A percentile compares a stretch with the other conserved stretches of the same genome.
Evolutionary conservation across 306 rosid genomes (phyloP).

Genomic region (Inga oerstediana): DNA sequence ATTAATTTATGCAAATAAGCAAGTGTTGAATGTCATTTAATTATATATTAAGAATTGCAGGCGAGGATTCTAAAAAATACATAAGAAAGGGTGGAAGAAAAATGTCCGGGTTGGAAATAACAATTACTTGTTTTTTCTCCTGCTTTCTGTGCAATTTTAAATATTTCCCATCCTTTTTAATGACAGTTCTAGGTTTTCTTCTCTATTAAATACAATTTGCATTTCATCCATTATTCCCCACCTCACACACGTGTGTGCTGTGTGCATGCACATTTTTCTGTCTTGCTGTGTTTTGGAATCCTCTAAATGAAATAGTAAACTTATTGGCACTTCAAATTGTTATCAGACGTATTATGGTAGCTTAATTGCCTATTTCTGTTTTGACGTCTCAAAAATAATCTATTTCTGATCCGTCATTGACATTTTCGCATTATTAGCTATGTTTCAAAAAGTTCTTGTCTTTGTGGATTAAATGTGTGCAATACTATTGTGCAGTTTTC

Average conservation of each 20-base stretch:
- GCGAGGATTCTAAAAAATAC: background rate
- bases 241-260: background rate
- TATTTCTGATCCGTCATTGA: background rate
- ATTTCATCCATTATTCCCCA: background rate
- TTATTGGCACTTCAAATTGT: background rate
- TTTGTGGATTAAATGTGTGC: conserved; percentile 32
- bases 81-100: background rate
- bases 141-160: background rate
- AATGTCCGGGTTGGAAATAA: background rate
- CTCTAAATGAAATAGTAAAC: background rate
- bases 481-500: conserved; percentile 50
- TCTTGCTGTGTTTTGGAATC: background rate
- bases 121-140: conserved; percentile 3
- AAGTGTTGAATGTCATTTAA: background rate
- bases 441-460: conserved; percentile 9
- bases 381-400: background rate
- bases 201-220: conserved; percentile 16
- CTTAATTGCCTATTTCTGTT: background rate
- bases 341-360: conserved; percentile 12
- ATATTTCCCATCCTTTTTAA: conserved; percentile 3
- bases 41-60: background rate
- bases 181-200: conserved; percentile 14
- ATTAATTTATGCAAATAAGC: background rate
- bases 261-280: background rate
- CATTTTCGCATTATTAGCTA: background rate